phyloP scores from a whole-genome alignment of 169 alveolate genomes.

The Plasmodium vivax region DNA sequence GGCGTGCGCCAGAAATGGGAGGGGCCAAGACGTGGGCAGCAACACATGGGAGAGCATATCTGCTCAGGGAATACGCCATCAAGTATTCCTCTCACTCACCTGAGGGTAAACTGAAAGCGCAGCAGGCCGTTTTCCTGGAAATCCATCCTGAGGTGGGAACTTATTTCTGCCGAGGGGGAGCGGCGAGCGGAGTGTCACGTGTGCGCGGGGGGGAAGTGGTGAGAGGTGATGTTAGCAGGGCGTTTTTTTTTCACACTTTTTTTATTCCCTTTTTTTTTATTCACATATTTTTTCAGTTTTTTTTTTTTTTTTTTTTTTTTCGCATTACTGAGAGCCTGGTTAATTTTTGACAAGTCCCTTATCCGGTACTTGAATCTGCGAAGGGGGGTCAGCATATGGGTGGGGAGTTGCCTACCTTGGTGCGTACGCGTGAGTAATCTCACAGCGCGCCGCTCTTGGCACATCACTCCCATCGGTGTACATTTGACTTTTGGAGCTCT shows the following conservation, averaged over 20 bases:
- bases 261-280: not conserved
- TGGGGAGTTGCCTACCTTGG: not conserved
- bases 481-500: conserved; percentile 49
- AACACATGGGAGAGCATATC: not conserved
- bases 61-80: not conserved
- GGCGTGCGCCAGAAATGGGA: not conserved
- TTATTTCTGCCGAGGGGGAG: conserved; percentile 24
- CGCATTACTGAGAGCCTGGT: conserved; percentile 52
- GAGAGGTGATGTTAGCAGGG: not conserved
- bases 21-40: not conserved
- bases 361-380: conserved; percentile 47
- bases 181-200: not conserved
- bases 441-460: not conserved
- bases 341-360: conserved; percentile 48
- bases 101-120: conserved; percentile 59
- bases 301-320: not conserved
- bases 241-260: not conserved
- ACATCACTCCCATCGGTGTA: not conserved
- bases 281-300: not conserved
- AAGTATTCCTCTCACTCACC: not conserved
- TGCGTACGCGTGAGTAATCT: not conserved
- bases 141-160: conserved; percentile 71
- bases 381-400: not conserved
- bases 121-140: conserved; percentile 62
- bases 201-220: not conserved